Conservation (phyloP, 2,329 filamentous ascomycete species). For the Xylariaceae sp. region DNA sequence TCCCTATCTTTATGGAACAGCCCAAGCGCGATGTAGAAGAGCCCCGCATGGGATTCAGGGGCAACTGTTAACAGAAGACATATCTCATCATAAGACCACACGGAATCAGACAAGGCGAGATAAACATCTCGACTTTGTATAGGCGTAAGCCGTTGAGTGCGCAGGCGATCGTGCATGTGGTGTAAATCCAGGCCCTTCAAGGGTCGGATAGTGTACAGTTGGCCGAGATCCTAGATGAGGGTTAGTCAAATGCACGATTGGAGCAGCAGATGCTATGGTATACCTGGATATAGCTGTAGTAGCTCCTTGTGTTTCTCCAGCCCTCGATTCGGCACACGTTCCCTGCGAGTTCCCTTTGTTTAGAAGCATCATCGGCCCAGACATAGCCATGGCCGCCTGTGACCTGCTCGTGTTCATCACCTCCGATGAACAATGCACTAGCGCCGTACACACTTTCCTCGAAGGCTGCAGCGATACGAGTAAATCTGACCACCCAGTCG, state of each 20-base stretch:
- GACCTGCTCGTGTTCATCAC: slow-evolving; percentile 62
- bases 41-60: slow-evolving; percentile 78
- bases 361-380: slow-evolving; percentile 79
- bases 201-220: slow-evolving; percentile 60
- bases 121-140: slow-evolving; percentile 81
- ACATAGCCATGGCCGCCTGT: slow-evolving; percentile 85
- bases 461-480: slow-evolving; percentile 85
- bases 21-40: slow-evolving; percentile 88
- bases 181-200: slow-evolving; percentile 81
- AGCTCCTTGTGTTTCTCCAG: slow-evolving; percentile 92
- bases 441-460: slow-evolving; percentile 95
- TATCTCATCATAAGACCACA: slow-evolving; percentile 79
- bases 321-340: slow-evolving; percentile 93
- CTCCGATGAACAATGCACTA: slow-evolving; percentile 80
- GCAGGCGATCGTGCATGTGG: slow-evolving; percentile 87
- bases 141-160: slow-evolving; percentile 73
- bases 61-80: slow-evolving; percentile 78
- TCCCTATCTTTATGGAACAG: slow-evolving; percentile 85
- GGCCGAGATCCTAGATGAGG: slow-evolving; percentile 57
- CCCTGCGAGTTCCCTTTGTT: slow-evolving; percentile 80
- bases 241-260: slow-evolving; percentile 19
- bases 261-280: slow-evolving; percentile 15
- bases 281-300: slow-evolving; percentile 91
- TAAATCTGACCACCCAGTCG: slow-evolving; percentile 92
- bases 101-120: slow-evolving; percentile 69